Base-by-base conservation (phyloP, 1,284 basidiomycete species). In the Trametes sp. region DNA sequence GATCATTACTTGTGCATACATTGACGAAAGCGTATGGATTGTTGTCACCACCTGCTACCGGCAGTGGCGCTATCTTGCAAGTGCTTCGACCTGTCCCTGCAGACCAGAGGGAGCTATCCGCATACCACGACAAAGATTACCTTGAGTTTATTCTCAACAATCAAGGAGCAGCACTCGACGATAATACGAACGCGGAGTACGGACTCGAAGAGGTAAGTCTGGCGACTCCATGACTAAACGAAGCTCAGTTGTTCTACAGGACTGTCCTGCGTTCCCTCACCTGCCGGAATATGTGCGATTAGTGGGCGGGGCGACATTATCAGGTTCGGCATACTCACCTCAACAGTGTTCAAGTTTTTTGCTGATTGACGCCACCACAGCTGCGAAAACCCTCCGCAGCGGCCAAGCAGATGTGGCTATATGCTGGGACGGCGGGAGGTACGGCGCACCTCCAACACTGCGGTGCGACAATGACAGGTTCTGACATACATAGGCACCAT, bases 371-470 rank as follows among this genome's bases (percentile, higher is more conserved):
- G 51, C 5, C 19, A 19, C 0, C 19, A 79, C 87, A 3, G 94
- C 92, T 0, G 90, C 87, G 4, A 81, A 84, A 10, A 78, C 84
- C 2, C 79, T 98, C 6, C 80, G 82, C 10, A 75, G 83, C 1
- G 80, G 80, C n/a, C 59, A 76, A 1, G 82, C 84, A 2, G 84
- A 91, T 36, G 78, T 92, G 13, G 86, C 89, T 0, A 87, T 98
- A 35, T 88, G 85, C 69, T 98, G 93, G 93, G 92, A 93, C 66
- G 93, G 93, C 9, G 93, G 94, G 50, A 84, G 92, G 84, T 88
- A 73, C 8, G 55, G 28, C 10, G 4, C 14, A 19, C 3, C 16
- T 21, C 13, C 21, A 1, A 8, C 9, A 23, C 21, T 24, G 11
- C 69, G 80, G 62, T 53, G 49, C 31, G 26, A 19, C 38, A 36